phyloP scores from a whole-genome alignment of 2,329 filamentous ascomycete species.

The Cercospora sesami region DNA sequence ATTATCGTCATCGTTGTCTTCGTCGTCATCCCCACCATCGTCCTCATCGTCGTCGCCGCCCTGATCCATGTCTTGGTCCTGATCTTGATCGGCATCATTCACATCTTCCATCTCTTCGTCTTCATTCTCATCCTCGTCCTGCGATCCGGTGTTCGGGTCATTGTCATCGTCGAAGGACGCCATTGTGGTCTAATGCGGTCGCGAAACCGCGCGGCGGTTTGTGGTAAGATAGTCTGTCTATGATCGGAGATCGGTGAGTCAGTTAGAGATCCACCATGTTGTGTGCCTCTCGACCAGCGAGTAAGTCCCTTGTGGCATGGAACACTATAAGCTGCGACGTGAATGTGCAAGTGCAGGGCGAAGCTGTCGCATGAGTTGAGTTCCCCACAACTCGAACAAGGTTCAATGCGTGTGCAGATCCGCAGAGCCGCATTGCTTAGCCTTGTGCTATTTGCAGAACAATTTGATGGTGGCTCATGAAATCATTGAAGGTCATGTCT shows the following conservation, averaged over 20 bases:
- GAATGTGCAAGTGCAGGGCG: not conserved
- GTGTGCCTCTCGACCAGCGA: not conserved
- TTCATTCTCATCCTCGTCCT: conserved; percentile 49
- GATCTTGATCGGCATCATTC: conserved; percentile 42
- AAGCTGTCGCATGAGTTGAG: not conserved
- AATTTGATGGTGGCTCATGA: not conserved
- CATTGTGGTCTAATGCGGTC: conserved; percentile 28
- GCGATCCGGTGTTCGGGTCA: conserved; percentile 38
- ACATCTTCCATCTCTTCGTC: conserved; percentile 49
- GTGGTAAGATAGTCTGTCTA: not conserved
- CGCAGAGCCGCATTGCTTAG: conserved; percentile 7
- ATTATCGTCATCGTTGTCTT: conserved; percentile 40
- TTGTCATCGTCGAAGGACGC: conserved; percentile 51
- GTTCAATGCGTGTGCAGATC: conserved; percentile 5
- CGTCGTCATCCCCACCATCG: conserved; percentile 44
- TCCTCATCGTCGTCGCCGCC: conserved; percentile 43
- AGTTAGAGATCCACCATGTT: not conserved
- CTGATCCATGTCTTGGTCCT: conserved; percentile 41
- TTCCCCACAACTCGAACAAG: conserved; percentile 1
- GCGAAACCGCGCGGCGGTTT: not conserved
- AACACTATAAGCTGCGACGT: not conserved
- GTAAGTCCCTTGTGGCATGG: not conserved
- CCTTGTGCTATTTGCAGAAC: not conserved
- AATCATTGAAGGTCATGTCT: not conserved
- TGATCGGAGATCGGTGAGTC: not conserved